Base-by-base conservation (phyloP, 495 filamentous ascomycete genomes). In the Neurospora terricola region DNA sequence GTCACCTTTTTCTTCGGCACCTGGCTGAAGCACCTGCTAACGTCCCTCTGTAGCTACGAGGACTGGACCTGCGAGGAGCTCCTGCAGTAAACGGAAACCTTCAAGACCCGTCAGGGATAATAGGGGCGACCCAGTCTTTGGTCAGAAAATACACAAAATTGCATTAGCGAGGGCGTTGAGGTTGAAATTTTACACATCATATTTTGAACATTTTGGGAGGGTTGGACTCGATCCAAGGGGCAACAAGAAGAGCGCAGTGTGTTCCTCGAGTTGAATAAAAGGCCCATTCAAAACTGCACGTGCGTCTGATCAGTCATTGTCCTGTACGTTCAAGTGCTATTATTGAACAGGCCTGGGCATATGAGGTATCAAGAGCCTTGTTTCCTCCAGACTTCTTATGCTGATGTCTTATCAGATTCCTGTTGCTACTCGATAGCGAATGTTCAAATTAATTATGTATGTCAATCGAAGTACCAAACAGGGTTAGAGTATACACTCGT, bases 41-140 rank as follows among this genome's bases (percentile, higher is more conserved):
- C 45, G 16, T 36, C 39, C 1, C 38, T 16, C 4, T 14, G 23
- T 73, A 97, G 95, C 84, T 99, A 99, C 80, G 96, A 99, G 86
- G 96, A 99, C 82, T 99, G 96, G 96, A 96, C 93, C 70, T 97
- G 94, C 84, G 96, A 99, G 84, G 96, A 99, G 80, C 86, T 99
- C 39, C 86, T 97, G 16, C 84, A 87, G 74, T 84, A 76, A 77
- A 36, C 68, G 23, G 69, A 45, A 38, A 45, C n/a, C 36, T 62
- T 18, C 54, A 66, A 36, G 12, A 66, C 54, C 54, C 54, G 23
- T 66, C 54, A 66, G 54, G 54, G 54, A 34, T 66, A 66, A 66
- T 66, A 34, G 54, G 54, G 54, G 54, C 54, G 54, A 66, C 54
- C 54, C 54, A 18, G 54, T 66, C 54, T 16, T 66, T 18, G 54